phyloP scores from a whole-genome alignment of 176 grass and related monocot genomes.

The Aegilops sharonensis region DNA sequence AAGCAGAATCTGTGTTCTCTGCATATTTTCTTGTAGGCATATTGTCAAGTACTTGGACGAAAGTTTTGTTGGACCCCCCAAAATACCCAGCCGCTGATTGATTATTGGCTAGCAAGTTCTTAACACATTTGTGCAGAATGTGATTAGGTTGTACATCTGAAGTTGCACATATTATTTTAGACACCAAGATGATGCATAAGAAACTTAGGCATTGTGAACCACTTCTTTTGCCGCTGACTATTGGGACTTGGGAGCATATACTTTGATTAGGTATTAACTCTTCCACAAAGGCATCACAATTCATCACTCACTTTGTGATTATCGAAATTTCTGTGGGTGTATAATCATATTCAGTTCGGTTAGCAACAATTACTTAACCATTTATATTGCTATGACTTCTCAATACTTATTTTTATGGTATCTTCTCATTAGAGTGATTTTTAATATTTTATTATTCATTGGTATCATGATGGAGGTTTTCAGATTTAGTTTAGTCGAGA shows the following conservation, averaged over 20 bases:
- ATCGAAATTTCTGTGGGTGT: background rate
- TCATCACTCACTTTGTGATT: slow-evolving; percentile 15
- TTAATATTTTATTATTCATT: background rate
- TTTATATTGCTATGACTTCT: background rate
- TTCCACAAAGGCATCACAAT: background rate
- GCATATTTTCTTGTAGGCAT: background rate
- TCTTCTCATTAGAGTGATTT: background rate
- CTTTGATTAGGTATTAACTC: too few relatives aligned
- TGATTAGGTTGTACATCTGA: background rate
- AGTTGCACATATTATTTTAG: background rate
- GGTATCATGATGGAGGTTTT: background rate
- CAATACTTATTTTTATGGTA: background rate
- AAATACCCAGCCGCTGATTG: background rate
- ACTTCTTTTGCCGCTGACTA: background rate
- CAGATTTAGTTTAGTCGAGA: background rate
- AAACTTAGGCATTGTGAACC: background rate
- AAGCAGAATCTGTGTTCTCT: slow-evolving; percentile 4
- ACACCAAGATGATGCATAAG: background rate
- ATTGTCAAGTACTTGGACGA: background rate
- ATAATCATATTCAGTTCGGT: slow-evolving; percentile 7
- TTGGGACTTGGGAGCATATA: background rate
- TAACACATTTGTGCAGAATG: background rate
- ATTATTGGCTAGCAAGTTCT: slow-evolving; percentile 15
- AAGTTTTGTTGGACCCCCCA: background rate
- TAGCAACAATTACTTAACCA: background rate